A percentile compares a stretch with the other conserved stretches of the same genome.
Evolutionary conservation across 2,329 filamentous ascomycete species (phyloP).

Genomic region (Exophiala calicioides): DNA sequence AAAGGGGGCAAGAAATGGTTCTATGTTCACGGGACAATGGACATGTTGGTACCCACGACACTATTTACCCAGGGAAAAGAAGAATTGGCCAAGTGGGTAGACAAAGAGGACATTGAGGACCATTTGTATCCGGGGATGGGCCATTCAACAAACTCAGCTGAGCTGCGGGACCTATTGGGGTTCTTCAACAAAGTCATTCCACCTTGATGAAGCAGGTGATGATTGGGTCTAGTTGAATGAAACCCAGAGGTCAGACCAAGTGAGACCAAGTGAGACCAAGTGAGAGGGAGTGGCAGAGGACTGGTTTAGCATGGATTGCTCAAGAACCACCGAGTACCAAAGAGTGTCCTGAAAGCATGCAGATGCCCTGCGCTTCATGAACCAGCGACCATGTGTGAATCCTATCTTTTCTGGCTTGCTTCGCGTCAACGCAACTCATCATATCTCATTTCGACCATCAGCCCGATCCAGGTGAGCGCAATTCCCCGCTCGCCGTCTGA

Average conservation of each 20-base stretch:
- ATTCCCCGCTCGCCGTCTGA: not conserved
- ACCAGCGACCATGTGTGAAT: not conserved
- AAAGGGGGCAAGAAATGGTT: constrained; percentile 46
- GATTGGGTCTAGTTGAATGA: too few species aligned
- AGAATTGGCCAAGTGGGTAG: constrained; percentile 40
- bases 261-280: too few species aligned
- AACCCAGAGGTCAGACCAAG: too few species aligned
- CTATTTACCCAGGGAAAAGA: constrained; percentile 45
- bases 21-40: constrained; percentile 49
- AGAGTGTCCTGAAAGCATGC: too few species aligned
- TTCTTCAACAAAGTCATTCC: constrained; percentile 28
- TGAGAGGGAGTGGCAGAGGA: too few species aligned
- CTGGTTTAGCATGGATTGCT: not conserved
- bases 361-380: not conserved
- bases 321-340: not conserved
- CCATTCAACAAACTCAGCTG: constrained; percentile 45
- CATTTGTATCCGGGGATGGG: constrained; percentile 51
- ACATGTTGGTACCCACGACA: constrained; percentile 51
- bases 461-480: too few species aligned
- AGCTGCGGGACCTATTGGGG: constrained; percentile 49
- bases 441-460: not conserved
- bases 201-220: constrained; percentile 7
- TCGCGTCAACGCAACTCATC: not conserved
- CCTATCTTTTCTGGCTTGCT: not conserved
- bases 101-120: constrained; percentile 40